Base-by-base conservation (phyloP, 768 basidiomycete species). In the Panaeolus cyanescens region DNA sequence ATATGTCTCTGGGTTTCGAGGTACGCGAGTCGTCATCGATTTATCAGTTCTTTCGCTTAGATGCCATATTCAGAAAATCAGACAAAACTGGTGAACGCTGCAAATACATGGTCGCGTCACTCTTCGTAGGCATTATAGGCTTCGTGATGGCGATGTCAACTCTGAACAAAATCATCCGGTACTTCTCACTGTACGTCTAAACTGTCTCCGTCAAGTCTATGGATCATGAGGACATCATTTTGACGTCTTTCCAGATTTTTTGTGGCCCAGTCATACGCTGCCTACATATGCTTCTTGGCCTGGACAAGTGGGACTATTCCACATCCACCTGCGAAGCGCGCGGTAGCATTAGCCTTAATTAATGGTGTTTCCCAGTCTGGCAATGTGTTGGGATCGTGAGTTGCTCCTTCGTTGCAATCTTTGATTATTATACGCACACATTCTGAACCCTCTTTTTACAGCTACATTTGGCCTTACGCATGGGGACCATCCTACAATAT, bases 331-430 rank as follows among this genome's bases (percentile, higher is more conserved):
- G 86, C 89, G n/a, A 96, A 95, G 74, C 87, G 94, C 4, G 91
- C 94, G 2, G 89, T 95, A n/a, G 89, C 89, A 12, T 79, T 96
- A 54, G 94, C 93, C 1, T 75, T 92, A 62, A 85, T 95, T 67
- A 94, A 95, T 72, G 85, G 88, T 39, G 85, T 93, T 68, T 89
- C 89, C 8, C 88, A 92, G 68, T 79, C 92, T 3, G 95, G 95
- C 0, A 96, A 96, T 75, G 81, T 96, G 39, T 76, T 87, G 40
- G 94, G 94, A 63, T 88, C 92, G 79, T 95, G 79, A 77, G 86
- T 83, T 28, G 65, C 59, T 22, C 12, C 25, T 54, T 50, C 53
- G 31, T 37, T 13, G 31, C 50, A 55, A 58, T 54, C 17, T 10
- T 22, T 32, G 20, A 17, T 37, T 61, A 10, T 32, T 54, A 34